Evolutionary conservation across 169 alveolate genomes (phyloP).

Genomic region (Cryptosporidium canis): DNA sequence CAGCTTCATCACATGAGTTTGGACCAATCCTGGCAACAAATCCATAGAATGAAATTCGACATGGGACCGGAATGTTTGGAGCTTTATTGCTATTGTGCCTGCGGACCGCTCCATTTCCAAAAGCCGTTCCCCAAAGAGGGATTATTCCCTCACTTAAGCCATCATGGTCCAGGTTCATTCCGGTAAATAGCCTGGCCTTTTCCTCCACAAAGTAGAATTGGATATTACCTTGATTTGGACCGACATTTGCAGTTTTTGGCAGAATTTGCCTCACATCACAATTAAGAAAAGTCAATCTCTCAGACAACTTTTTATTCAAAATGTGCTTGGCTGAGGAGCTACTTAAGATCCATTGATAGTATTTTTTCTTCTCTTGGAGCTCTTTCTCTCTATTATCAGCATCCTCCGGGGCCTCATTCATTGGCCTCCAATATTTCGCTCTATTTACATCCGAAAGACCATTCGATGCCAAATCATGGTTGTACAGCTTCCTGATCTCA

Average conservation of each 20-base stretch:
- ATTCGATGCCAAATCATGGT: neutral
- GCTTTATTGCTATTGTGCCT: constrained; percentile 33
- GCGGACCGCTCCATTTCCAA: constrained; percentile 34
- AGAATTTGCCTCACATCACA: constrained; percentile 61
- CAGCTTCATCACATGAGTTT: neutral
- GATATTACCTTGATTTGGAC: constrained; percentile 2
- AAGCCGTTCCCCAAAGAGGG: constrained; percentile 63
- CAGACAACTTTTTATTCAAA: constrained; percentile 33
- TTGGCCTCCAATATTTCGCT: constrained; percentile 62
- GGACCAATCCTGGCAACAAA: constrained; percentile 46
- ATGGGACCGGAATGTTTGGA: constrained; percentile 48
- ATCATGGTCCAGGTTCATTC: constrained; percentile 69
- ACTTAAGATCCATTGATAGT: constrained; percentile 11
- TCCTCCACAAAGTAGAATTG: constrained; percentile 6
- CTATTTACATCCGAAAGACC: neutral
- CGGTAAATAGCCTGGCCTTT: constrained; percentile 60
- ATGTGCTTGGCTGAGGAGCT: constrained; percentile 39
- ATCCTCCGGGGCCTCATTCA: neutral
- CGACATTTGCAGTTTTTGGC: constrained; percentile 34
- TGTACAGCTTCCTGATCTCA: constrained; percentile 21
- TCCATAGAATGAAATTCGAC: constrained; percentile 55
- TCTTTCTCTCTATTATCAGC: neutral
- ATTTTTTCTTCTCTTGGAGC: neutral
- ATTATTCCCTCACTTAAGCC: constrained; percentile 66
- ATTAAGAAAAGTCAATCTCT: constrained; percentile 38